Base-by-base conservation (phyloP, 148 eudicot genomes). In the Suaeda aralocaspica region DNA sequence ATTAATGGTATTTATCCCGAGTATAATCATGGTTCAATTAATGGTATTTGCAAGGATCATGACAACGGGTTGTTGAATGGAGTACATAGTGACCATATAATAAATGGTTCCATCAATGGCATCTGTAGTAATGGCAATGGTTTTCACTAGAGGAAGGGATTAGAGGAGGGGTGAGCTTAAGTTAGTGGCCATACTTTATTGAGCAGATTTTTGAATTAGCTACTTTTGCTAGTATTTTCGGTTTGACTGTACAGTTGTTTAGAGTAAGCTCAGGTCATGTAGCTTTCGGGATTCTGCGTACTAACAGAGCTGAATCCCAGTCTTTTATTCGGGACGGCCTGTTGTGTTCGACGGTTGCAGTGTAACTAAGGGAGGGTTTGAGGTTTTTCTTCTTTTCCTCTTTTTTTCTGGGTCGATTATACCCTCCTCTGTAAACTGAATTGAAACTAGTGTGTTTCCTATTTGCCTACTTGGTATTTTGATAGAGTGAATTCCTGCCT, bases 311-410 rank as follows among this genome's bases (percentile, higher is more conserved):
- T 73, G 79, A 72, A 70, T 77, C 76, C 85, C 84, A 82, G 84
- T 77, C 65, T 89, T 89, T 89, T 83, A 46, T 73, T 80, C 48
- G 80, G 91, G 96, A 79, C 85, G 72, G 85, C 87, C 82, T 78
- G 85, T 73, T 72, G 79, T 80, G 72, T 81, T 73, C 29, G 69
- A 72, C 25, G 39, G 69, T 72, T 61, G 69, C 58, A n/a, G 21
- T 48, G 36, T 31, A 64, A 76, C 79, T 62, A 65, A 44, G 64
- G 64, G 66, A 59, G 66, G 70, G 29, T 19, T 59, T 45, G 55
- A 58, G 71, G 70, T 25, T 55, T 46, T 55, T 64, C 45, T 64
- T 30, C 33, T 31, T 41, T 60, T 71, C 15, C 16, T 16, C 44
- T 31, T 57, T 45, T 49, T 57, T 59, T 34, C 29, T 16, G n/a